Evolutionary conservation across 2,329 filamentous ascomycete genomes (phyloP).

Genomic region (Microsporum ferrugineum): DNA sequence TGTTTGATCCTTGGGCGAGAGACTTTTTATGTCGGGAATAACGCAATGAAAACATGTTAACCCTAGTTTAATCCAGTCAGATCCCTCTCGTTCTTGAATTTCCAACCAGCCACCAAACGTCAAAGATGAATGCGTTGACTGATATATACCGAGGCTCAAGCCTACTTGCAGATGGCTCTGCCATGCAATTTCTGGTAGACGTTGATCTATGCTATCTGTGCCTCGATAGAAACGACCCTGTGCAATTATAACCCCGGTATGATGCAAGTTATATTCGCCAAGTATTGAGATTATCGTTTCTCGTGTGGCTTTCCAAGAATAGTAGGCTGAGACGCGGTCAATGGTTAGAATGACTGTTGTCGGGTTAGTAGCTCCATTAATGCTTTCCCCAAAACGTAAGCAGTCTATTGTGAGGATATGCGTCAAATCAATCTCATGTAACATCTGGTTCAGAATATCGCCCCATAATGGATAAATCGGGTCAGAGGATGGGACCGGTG

Average conservation of each 20-base stretch:
- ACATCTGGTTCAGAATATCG: neutral
- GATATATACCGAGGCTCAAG: neutral
- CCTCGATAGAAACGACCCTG: neutral
- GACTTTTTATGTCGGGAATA: neutral
- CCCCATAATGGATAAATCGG: slow-evolving; percentile 4
- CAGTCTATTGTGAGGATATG: slow-evolving; percentile 4
- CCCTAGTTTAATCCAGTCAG: neutral
- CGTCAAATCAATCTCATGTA: neutral
- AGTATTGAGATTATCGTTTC: neutral
- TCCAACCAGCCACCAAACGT: neutral
- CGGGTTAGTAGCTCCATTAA: neutral
- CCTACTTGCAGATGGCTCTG: neutral
- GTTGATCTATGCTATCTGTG: neutral
- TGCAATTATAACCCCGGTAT: neutral
- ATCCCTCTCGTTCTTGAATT: neutral
- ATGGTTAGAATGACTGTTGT: slow-evolving; percentile 11
- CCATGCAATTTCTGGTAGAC: neutral
- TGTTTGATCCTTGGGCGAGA: neutral
- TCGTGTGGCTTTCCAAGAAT: neutral
- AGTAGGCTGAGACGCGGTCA: neutral
- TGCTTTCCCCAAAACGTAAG: neutral
- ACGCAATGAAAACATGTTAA: slow-evolving; percentile 1
- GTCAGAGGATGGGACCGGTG: slow-evolving; percentile 1
- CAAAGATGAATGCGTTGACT: neutral
- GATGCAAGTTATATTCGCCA: neutral